Evolutionary conservation across 202 grass and related monocot genomes (phyloP).

Genomic region (Miscanthus sacchariflorus): DNA sequence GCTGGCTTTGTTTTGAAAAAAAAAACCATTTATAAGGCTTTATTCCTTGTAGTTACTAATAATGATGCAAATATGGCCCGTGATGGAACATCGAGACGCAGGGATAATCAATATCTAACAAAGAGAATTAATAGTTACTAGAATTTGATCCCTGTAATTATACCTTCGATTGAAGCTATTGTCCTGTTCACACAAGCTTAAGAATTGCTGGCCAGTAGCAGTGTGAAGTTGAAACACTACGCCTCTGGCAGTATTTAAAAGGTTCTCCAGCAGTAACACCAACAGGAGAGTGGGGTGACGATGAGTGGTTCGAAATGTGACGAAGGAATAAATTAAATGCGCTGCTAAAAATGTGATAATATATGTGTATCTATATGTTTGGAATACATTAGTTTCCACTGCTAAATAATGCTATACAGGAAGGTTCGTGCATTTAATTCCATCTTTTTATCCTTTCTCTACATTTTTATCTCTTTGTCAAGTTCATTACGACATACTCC

Average conservation of each 20-base stretch:
- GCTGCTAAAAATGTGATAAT: background rate
- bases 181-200: background rate
- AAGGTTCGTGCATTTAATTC: background rate
- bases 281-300: background rate
- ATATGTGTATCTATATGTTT: background rate
- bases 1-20: background rate
- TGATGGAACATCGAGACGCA: background rate
- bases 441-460: background rate
- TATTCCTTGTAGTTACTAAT: background rate
- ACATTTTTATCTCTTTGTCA: background rate
- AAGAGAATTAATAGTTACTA: background rate
- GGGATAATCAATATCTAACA: background rate
- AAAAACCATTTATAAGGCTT: too few relatives aligned
- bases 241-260: background rate
- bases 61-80: background rate
- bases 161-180: background rate
- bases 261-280: background rate
- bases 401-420: background rate
- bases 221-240: background rate
- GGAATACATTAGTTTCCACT: background rate
- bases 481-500: background rate
- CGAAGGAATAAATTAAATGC: background rate
- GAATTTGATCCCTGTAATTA: background rate
- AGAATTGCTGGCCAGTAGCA: background rate
- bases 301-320: background rate